Base-by-base conservation (phyloP, 257 asterid species). In the Penstemon eatonii region DNA sequence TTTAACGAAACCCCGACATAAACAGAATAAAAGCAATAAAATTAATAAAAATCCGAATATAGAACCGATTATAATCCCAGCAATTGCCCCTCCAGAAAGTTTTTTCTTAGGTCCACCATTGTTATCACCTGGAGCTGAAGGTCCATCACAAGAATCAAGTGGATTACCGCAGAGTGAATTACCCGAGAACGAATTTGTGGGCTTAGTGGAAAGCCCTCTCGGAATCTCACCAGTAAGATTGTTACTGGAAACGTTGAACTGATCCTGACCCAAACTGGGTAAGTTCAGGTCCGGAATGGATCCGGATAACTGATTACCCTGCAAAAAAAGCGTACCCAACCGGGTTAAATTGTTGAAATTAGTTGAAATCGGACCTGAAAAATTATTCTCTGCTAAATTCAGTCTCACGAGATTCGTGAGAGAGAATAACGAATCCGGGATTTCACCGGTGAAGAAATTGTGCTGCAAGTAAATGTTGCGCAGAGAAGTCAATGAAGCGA, bases 61-160 rank as follows among this genome's bases (percentile, higher is more conserved):
- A n/a, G 81, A 77, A 11, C 95, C 99, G 6, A 87, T 78, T 56
- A 91, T 81, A 33, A 91, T 91, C 52, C 99, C 97, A 40, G 95
- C 96, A 58, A 94, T 89, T 8, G 96, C 96, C 4, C 96, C 98
- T 38, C 89, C 90, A 43, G 99, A 89, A 47, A 94, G 83, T 25
- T 79, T 86, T 66, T 81, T 78, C 71, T 78, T 82, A 51, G 81
- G 76, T 36, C 61, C 39, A 46, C 60, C 71, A 4, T 41, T 60
- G 2, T 62, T 70, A 25, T 2, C 33, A 1, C 33, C 33, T 25
- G 33, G 33, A 1, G 33, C 33, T 25, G 33, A 1, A 25, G 33
- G 33, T 33, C 80, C 79, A 38, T 58, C 75, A 62, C 99, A 90
- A 3, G 82, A 65, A 56, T 72, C 66, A 41, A 90, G 68, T 11